phyloP scores from a whole-genome alignment of 257 asterid genomes.

The Nicotiana sylvestris region DNA sequence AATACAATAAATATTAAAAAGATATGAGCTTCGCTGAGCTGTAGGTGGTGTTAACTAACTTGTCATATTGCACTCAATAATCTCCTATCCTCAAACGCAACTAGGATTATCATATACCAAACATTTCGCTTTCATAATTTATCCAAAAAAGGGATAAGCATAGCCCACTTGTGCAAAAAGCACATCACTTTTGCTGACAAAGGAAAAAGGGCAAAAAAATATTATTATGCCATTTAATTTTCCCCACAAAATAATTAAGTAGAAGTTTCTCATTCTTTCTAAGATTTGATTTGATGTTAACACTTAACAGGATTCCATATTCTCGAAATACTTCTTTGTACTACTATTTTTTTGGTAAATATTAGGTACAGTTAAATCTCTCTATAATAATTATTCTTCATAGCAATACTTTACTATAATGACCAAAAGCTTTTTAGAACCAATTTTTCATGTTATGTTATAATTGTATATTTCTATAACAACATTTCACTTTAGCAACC shows the following conservation, averaged over 20 bases:
- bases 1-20: not conserved
- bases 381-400: too few relatives aligned
- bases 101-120: constrained; percentile 7
- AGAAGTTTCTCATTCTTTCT: constrained; percentile 1
- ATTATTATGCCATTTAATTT: not conserved
- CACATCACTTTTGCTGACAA: constrained; percentile 16
- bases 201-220: not conserved
- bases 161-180: constrained; percentile 5
- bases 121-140: constrained; percentile 9
- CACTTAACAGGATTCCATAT: not conserved
- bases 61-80: constrained; percentile 1
- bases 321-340: not conserved
- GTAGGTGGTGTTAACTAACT: not conserved
- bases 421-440: too few relatives aligned
- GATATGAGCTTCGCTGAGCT: not conserved
- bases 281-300: not conserved
- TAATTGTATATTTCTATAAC: too few relatives aligned
- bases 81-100: constrained; percentile 2
- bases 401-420: too few relatives aligned
- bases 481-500: fast-evolving
- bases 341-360: not conserved
- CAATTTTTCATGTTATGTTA: too few relatives aligned
- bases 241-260: not conserved
- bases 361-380: not conserved
- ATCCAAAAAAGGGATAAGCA: not conserved